phyloP scores from a whole-genome alignment of 2,329 filamentous ascomycete genomes.

The Cordyceps tenuipes region DNA sequence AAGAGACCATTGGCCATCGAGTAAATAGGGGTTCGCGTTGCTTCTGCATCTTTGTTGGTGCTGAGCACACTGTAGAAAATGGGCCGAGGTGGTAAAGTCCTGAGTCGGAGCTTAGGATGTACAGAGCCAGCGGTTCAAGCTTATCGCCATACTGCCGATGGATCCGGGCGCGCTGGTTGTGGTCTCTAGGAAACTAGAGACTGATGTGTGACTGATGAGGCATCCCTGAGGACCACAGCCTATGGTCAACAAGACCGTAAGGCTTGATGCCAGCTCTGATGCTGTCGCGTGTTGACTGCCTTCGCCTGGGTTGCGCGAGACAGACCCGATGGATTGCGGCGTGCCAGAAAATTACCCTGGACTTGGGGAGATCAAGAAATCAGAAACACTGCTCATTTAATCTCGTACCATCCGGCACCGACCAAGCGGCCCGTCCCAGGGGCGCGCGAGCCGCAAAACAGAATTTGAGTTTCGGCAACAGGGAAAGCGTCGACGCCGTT shows the following conservation, averaged over 20 bases:
- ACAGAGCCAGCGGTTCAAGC: too few species aligned
- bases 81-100: background rate
- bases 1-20: background rate
- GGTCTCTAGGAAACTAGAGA: too few species aligned
- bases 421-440: background rate
- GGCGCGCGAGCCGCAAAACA: background rate
- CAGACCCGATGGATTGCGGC: too few species aligned
- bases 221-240: too few species aligned
- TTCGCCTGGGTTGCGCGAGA: too few species aligned
- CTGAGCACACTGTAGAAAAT: background rate
- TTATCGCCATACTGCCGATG: too few species aligned
- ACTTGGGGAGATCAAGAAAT: background rate
- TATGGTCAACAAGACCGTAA: too few species aligned
- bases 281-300: too few species aligned
- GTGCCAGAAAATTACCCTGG: background rate
- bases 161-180: too few species aligned
- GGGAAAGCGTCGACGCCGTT: too few species aligned
- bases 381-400: background rate
- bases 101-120: background rate
- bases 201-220: too few species aligned
- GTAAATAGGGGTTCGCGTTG: background rate
- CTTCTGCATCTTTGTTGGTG: background rate
- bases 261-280: too few species aligned
- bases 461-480: background rate
- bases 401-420: background rate